Base-by-base conservation (phyloP, 2,329 filamentous ascomycete species). In the Epichloe hybrida region DNA sequence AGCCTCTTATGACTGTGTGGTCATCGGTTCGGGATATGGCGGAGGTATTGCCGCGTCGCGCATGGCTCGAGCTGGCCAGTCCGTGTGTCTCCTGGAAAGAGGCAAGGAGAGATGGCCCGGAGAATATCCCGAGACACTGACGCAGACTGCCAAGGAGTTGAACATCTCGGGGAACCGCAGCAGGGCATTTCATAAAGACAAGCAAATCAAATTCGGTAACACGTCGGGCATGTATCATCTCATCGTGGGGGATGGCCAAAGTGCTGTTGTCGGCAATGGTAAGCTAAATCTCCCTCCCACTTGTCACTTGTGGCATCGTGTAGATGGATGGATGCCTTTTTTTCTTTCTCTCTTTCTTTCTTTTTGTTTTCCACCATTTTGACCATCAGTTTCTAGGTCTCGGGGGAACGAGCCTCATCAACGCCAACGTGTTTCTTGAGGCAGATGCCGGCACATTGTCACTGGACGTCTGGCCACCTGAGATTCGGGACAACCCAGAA, bases 1-100 rank as follows among this genome's bases (percentile, higher is more conserved):
- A 27, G 66, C 68, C 50, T 63, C 62, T 0, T 86, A 86, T 56
- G 82, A 86, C 64, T 76, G 76, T 39, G 73, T 86, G 11, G 79
- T 86, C 34, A 77, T 86, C 52, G 82, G 83, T 1, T 84, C 80
- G 9, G 83, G 83, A 1, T 86, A 86, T 61, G 83, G 83, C 23
- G 81, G 80, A 39, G 77, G 75, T 23, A 76, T 86, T 20, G 81
- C 82, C 3, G 82, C 81, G 0, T 78, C 79, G 21, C 72, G 81
- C 11, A 79, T 84, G 73, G 76, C 81, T 3, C 72, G 82, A 50
- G 62, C 61, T 0, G 57, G 71, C 2, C 72, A 81, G 59, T 73
- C 69, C 2, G 81, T 86, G 1, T 84, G 80, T 53, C 63, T 86
- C 17, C 69, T 86, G 1, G 83, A 86, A 61, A 69, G 78, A 17